Base-by-base conservation (phyloP, 164 flowering plant genomes). In the Annona squamosa region DNA sequence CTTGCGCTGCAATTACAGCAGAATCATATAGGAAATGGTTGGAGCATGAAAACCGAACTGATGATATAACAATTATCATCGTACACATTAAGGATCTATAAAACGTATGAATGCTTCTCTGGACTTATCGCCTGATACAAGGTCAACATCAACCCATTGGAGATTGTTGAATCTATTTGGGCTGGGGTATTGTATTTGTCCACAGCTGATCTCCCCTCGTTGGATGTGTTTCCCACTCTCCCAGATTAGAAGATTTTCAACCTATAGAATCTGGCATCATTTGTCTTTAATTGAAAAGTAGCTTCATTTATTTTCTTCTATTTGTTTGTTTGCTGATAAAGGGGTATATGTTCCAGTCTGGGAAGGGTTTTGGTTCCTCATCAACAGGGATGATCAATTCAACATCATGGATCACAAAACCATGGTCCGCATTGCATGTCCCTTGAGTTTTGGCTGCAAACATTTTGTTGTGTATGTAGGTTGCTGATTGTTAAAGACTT, bases 21-120 rank as follows among this genome's bases (percentile, higher is more conserved):
- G 99, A 96, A 77, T 89, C 99, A 62, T 96, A 93, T 85, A 92
- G 84, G 74, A 75, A 87, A 56, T 96, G 98, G 99, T 82, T 96
- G 84, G 95, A 91, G 80, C 88, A 96, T 77, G 99, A 96, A 72
- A 91, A 83, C 74, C 87, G 97, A 67, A 96, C 99, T 19, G 99
- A 96, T 81, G 99, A 96, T 83, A 93, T 96, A 74, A 93, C 98
- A 19, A 88, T 96, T 80, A 92, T 96, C 78, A 81, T 93, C 73
- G 93, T 93, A 71, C 93, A 89, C 67, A 82, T 96, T 80, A 91
- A 87, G 76, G 93, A 81, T 78, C 78, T 92, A 56, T 71, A 72
- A 73, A 81, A 80, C 84, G 96, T 88, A 85, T 81, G 91, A 79
- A 73, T 70, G 18, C 10, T 45, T 62, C 46, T 66, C 68, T 43